Percentiles rank a stretch among this genome's conserved stretches.
Evolutionary conservation across 1,284 basidiomycete genomes (phyloP).

Genomic region (Leucoagaricus sp.): DNA sequence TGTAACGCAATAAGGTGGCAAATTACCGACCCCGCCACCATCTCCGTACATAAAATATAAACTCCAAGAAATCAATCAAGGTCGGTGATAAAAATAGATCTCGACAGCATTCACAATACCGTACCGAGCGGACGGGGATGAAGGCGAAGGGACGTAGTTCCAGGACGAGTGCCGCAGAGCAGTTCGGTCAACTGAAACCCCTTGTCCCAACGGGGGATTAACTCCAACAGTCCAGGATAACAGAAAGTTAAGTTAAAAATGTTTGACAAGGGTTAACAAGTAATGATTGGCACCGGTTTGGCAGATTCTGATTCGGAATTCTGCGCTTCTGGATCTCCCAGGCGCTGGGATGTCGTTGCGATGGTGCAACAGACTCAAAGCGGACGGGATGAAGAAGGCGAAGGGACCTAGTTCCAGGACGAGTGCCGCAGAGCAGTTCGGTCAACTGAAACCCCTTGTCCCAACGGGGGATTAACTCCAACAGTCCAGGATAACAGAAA

Average conservation of each 20-base stretch:
- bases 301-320: neutral
- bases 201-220: slow-evolving; percentile 5
- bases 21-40: slow-evolving; percentile 1
- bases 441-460: neutral
- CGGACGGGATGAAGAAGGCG: too few relatives aligned
- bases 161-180: neutral
- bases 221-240: neutral
- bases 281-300: neutral
- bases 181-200: neutral
- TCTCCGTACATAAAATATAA: slow-evolving; percentile 2
- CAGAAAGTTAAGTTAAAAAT: neutral
- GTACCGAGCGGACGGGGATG: slow-evolving; percentile 1
- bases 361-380: too few relatives aligned
- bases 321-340: too few relatives aligned
- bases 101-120: neutral
- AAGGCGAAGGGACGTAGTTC: neutral
- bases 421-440: slow-evolving; percentile 1
- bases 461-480: slow-evolving; percentile 8
- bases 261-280: neutral
- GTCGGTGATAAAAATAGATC: slow-evolving; percentile 2
- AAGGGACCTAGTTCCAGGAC: neutral
- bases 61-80: neutral
- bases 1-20: neutral
- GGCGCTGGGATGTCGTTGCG: too few relatives aligned
- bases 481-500: neutral